phyloP scores from a whole-genome alignment of 148 eudicot species.

The Cornus suecica region DNA sequence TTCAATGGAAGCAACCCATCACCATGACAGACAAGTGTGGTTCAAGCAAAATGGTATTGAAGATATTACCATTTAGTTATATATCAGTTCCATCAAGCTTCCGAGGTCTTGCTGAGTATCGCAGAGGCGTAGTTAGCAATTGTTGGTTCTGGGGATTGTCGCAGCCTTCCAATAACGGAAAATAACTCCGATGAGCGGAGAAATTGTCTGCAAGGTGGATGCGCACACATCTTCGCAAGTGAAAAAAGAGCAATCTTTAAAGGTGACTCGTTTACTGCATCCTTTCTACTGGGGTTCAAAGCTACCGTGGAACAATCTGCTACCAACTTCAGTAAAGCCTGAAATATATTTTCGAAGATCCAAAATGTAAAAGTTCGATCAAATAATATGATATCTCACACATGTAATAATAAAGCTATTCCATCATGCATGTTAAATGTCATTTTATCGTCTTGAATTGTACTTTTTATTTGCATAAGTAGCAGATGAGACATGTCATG shows the following conservation, averaged over 20 bases:
- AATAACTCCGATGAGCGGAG: slow-evolving; percentile 73
- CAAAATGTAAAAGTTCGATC: not conserved
- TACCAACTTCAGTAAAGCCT: slow-evolving; percentile 86
- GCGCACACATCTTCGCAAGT: slow-evolving; percentile 81
- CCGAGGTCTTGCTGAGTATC: slow-evolving; percentile 40
- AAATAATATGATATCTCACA: too few species aligned
- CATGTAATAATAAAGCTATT: too few species aligned
- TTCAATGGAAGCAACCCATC: not conserved
- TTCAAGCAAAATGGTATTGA: not conserved
- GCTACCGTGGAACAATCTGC: slow-evolving; percentile 72
- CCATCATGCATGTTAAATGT: not conserved
- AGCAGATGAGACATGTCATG: not conserved
- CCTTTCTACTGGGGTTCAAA: slow-evolving; percentile 71
- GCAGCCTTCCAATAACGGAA: slow-evolving; percentile 58
- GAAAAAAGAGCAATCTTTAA: slow-evolving; percentile 88
- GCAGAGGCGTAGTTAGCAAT: slow-evolving; percentile 71
- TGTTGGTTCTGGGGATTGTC: slow-evolving; percentile 71
- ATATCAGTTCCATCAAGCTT: slow-evolving; percentile 16
- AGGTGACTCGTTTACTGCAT: slow-evolving; percentile 81
- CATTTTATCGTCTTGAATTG: not conserved
- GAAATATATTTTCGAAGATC: slow-evolving; percentile 15
- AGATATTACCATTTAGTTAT: not conserved
- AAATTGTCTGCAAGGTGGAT: slow-evolving; percentile 69
- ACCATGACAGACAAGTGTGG: not conserved
- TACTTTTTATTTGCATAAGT: not conserved